phyloP scores from a whole-genome alignment of 495 filamentous ascomycete species.

The Hypoxylon crocopeplum region DNA sequence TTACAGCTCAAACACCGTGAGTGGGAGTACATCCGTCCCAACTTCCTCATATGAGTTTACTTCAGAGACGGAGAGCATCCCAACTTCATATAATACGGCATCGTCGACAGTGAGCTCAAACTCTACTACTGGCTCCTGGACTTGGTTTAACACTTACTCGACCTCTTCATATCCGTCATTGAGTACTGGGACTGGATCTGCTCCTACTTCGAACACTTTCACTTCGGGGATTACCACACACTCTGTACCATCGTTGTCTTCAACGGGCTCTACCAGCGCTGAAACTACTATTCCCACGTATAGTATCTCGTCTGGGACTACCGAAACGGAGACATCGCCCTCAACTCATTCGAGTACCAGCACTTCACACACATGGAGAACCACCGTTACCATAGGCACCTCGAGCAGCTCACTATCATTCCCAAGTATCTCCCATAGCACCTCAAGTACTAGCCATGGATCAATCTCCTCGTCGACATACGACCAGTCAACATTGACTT shows the following conservation, averaged over 20 bases:
- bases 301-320: slow-evolving; percentile 6
- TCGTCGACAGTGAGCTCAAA: slow-evolving; percentile 11
- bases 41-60: background rate
- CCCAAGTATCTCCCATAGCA: background rate
- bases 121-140: slow-evolving; percentile 23
- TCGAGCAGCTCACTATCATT: background rate
- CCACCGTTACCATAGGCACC: slow-evolving; percentile 12
- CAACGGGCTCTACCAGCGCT: background rate
- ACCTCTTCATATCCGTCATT: background rate
- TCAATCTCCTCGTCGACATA: slow-evolving; percentile 6
- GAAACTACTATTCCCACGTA: slow-evolving; percentile 1
- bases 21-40: background rate
- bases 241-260: background rate
- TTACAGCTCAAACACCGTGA: slow-evolving; percentile 1
- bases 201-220: background rate
- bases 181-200: background rate
- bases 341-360: background rate
- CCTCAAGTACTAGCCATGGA: slow-evolving; percentile 3
- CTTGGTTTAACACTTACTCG: slow-evolving; percentile 28
- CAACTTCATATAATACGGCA: background rate
- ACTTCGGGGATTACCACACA: background rate
- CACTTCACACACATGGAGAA: slow-evolving; percentile 6
- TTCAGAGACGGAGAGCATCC: background rate
- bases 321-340: background rate
- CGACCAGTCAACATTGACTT: slow-evolving; percentile 7